A percentile compares a stretch with the other conserved stretches of the same genome.
Evolutionary conservation across 139 green algal species (phyloP).

Genomic region (Micractinium sp.): DNA sequence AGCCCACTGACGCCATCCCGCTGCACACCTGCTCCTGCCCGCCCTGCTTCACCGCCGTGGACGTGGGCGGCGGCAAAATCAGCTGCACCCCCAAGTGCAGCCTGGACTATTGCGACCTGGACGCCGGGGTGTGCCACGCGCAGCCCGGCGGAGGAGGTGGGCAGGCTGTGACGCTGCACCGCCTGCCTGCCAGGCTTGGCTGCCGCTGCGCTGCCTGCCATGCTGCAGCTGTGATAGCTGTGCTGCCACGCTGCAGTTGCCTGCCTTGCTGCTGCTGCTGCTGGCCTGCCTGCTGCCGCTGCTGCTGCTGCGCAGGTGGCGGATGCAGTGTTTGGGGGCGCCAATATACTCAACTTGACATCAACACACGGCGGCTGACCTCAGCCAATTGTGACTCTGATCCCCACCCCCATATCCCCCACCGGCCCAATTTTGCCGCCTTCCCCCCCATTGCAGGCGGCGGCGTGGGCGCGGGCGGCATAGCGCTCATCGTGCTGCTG

Average conservation of each 20-base stretch:
- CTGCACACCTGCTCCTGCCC: slow-evolving; percentile 64
- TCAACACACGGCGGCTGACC: not conserved
- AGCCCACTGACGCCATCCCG: slow-evolving; percentile 10
- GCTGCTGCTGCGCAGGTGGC: no score
- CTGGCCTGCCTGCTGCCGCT: not conserved
- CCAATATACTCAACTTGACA: no score
- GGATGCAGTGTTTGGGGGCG: no score
- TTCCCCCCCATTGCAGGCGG: not conserved
- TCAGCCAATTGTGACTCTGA: not conserved
- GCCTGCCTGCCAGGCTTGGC: no score
- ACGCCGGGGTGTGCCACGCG: slow-evolving; percentile 45
- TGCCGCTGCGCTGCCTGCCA: no score
- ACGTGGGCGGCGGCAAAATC: slow-evolving; percentile 25
- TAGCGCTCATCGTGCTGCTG: slow-evolving; percentile 54
- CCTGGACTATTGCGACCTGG: slow-evolving; percentile 60
- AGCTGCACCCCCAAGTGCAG: slow-evolving; percentile 66
- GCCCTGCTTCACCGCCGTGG: slow-evolving; percentile 59
- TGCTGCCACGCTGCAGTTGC: no score
- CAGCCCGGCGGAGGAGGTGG: not conserved
- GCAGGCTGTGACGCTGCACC: no score
- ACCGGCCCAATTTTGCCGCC: no score
- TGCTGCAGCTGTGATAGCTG: not conserved
- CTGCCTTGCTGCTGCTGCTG: no score
- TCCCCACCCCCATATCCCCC: not conserved
- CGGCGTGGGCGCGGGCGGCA: slow-evolving; percentile 43